Conservation (phyloP, 305 asterid genomes). For the Rubia occidens region DNA sequence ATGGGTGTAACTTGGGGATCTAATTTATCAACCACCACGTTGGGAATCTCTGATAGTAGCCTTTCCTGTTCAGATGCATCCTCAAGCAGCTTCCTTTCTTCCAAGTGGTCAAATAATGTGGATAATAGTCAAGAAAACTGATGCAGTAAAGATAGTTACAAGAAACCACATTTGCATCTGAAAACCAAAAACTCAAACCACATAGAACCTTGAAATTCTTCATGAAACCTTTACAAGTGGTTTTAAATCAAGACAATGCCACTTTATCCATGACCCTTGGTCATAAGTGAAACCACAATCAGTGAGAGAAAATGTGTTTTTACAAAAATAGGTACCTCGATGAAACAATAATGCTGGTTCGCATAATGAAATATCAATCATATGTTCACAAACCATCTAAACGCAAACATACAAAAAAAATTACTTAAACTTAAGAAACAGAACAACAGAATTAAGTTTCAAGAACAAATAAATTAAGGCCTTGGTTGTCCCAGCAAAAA, state of each 20-base stretch:
- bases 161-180: constrained; percentile 7
- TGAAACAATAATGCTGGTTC: neutral
- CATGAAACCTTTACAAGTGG: neutral
- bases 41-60: constrained; percentile 45
- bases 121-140: constrained; percentile 50
- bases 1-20: constrained; percentile 35
- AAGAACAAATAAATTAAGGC: neutral
- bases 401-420: neutral
- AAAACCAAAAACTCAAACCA: constrained; percentile 1
- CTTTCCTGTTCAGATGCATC: constrained; percentile 62
- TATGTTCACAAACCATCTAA: neutral
- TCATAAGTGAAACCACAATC: neutral
- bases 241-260: neutral
- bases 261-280: neutral
- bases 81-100: constrained; percentile 57
- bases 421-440: neutral
- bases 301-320: neutral
- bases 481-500: neutral
- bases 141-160: neutral
- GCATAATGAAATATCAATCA: neutral
- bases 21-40: constrained; percentile 64
- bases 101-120: constrained; percentile 54
- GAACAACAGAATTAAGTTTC: neutral
- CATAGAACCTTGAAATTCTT: neutral
- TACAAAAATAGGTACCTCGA: neutral